These are phyloP conservation scores for Leccinum pachyderme DNA, from an alignment of 1,284 basidiomycete genomes.

Conservation along the genomic window DNA sequence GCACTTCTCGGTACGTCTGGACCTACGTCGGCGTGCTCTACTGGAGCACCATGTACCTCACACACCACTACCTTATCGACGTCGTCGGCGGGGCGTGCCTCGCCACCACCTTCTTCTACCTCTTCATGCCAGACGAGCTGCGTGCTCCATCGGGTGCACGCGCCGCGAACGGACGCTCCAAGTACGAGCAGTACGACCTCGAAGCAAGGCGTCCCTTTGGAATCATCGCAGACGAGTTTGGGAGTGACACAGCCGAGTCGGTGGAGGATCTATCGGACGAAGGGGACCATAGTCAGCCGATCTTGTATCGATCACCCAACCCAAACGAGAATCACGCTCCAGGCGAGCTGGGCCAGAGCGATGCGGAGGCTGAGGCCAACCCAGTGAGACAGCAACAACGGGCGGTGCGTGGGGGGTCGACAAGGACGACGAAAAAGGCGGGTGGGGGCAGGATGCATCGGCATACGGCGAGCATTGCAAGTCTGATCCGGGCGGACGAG, in stretches of 20 bases:
- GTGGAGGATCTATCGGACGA: constrained; percentile 51
- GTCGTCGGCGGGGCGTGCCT: constrained; percentile 93
- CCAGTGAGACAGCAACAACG: constrained; percentile 29
- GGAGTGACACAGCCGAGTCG: constrained; percentile 48
- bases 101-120: constrained; percentile 85
- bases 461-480: constrained; percentile 80
- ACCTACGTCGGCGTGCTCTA: constrained; percentile 86
- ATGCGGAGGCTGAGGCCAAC: not conserved
- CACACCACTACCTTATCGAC: constrained; percentile 97
- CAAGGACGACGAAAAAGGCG: constrained; percentile 11
- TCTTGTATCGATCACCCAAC: constrained; percentile 67
- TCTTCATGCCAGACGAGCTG: constrained; percentile 81
- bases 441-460: constrained; percentile 47
- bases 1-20: constrained; percentile 71
- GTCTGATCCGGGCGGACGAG: constrained; percentile 72
- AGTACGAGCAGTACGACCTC: constrained; percentile 75
- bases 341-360: constrained; percentile 1
- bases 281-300: constrained; percentile 53
- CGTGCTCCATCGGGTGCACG: constrained; percentile 51
- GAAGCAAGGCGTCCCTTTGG: constrained; percentile 38
- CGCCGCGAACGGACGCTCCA: constrained; percentile 45
- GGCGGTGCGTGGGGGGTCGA: constrained; percentile 20
- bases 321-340: constrained; percentile 23
- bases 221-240: constrained; percentile 44
- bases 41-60: constrained; percentile 99